Base-by-base conservation (phyloP, 208 protist genomes). In the Trypanosoma lewisi region DNA sequence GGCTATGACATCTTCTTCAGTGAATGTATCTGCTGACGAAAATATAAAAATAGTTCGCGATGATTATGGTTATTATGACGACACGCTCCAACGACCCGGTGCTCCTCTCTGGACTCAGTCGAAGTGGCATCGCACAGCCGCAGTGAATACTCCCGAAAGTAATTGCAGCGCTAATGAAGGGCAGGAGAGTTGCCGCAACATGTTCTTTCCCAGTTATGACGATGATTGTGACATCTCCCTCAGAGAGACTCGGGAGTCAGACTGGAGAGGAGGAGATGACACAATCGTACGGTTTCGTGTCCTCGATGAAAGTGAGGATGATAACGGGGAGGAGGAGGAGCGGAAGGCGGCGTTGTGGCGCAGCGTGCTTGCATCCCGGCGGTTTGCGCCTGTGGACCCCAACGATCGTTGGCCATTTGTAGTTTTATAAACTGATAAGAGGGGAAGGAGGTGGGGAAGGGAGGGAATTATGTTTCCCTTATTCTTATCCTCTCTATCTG, bases 351-450 rank as follows among this genome's bases (percentile, higher is more conserved):
- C 8, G 5, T 14, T 54, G 12, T 68, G 37, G 33, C 39, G 8
- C 8, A 17, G 30, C 9, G 44, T 53, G 34, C 52, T 7, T 16
- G 50, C 63, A n/a, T 50, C 52, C 5, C 5, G 30, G 27, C 50
- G 52, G 14, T 9, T 44, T 30, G 5, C 37, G 14, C 52, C 25
- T 53, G 45, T 61, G 28, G 41, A 49, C 27, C 52, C 63, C 2
- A 61, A 60, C 19, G 63, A 68, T 33, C 49, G 50, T 9, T 68
- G 63, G 63, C 42, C 52, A 9, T 68, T 68, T 52, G 5, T 21
- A 2, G 36, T 9, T 48, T 48, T 48, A 16, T 25, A 5, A 48
- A 7, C 16, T 4, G 44, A 25, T 25, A 27, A 48, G 12, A 5
- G 44, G 12, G 9, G 16, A 5, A 7, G 6, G 9, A 25, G 6